Evolutionary conservation across 192 early-diverging fungal genomes (phyloP).

Genomic region (Coemansia reversa): DNA sequence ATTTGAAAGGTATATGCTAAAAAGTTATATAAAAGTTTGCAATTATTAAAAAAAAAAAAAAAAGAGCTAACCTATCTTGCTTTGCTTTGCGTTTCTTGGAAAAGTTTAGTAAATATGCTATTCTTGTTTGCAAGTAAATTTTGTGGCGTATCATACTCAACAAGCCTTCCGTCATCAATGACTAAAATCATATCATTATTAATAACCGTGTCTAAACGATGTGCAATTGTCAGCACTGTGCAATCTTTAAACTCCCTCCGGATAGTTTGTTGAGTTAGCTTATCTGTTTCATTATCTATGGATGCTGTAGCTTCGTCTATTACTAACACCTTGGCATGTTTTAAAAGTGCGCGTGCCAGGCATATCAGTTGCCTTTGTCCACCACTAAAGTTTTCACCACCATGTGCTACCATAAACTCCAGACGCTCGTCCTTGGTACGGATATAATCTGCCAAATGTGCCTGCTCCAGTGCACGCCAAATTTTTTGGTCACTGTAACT

Average conservation of each 20-base stretch:
- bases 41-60: no score
- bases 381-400: conserved; percentile 16
- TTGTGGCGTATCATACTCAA: conserved; percentile 65
- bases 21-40: no score
- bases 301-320: conserved; percentile 75
- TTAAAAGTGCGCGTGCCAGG: no score
- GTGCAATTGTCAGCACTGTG: conserved; percentile 69
- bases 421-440: conserved; percentile 43
- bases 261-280: conserved; percentile 66
- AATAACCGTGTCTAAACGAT: conserved; percentile 67
- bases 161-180: conserved; percentile 65
- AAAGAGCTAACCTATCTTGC: no score
- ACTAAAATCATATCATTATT: conserved; percentile 77
- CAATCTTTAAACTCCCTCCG: conserved; percentile 60
- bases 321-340: conserved; percentile 63
- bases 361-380: conserved; percentile 80
- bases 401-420: conserved; percentile 57
- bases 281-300: conserved; percentile 78
- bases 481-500: conserved; percentile 68
- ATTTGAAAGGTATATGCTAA: no score
- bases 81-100: no score
- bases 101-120: no score
- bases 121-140: conserved; percentile 55
- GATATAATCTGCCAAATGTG: conserved; percentile 19
- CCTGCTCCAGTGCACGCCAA: conserved; percentile 57